Base-by-base conservation (phyloP, 2,329 filamentous ascomycete species). In the Colletotrichum cereale region DNA sequence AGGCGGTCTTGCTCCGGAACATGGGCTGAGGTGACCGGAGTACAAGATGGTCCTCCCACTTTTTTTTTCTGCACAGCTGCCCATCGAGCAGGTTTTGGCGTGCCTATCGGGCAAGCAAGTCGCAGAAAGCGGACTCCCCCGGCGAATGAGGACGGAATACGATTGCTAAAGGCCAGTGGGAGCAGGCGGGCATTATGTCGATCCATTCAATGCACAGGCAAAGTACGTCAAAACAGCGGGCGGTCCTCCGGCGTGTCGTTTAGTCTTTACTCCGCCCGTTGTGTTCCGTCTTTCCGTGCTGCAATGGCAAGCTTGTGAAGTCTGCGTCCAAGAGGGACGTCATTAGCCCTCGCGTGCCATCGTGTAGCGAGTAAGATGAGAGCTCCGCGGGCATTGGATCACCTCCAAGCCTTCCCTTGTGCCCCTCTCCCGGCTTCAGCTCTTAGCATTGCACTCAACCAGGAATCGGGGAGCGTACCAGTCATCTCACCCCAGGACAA, bases 21-120 rank as follows among this genome's bases (percentile, higher is more conserved):
- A 38, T 11, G 21, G 38, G 66, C 47, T 48, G 48, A 62, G 36
- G 67, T 47, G 61, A 63, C 26, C 34, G 21, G 26, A 56, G n/a
- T n/a, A n/a, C 48, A 65, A 55, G 21, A 60, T 16, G 18, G 62
- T 34, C 66, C 66, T 73, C 70, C 72, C 70, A 73, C 66, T 68
- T 68, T 68, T 68, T 66, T 66, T 67, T 67, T 47, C 68, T 71
- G 68, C 68, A 71, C 68, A 34, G 68, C 65, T 68, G 68, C 68
- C 71, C 71, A 56, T 71, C 60, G 58, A 72, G 67, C 67, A 71
- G 62, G 67, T 69, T 66, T 74, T 69, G 71, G 60, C 48, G 52
- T 67, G 58, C 60, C 71, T 50, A 65, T 73, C 60, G 64, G 63
- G 73, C 67, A 64, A 62, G 60, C 38, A 56, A 57, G 50, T 58